Evolutionary conservation across 2,329 filamentous ascomycete species (phyloP).

Genomic region (Colletotrichum lindemuthianum): DNA sequence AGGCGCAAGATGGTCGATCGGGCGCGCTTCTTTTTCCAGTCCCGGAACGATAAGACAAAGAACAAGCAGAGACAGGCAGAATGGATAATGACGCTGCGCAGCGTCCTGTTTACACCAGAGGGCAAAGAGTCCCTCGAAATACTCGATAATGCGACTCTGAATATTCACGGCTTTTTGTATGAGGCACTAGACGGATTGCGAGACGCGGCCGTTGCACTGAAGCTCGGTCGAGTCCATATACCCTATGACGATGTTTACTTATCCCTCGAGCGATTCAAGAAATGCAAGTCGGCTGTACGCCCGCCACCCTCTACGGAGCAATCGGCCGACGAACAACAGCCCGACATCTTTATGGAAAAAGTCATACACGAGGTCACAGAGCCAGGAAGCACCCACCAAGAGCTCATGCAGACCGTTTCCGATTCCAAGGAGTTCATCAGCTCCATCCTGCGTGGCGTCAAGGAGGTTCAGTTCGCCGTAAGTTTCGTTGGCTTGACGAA

Average conservation of each 20-base stretch:
- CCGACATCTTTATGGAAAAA: constrained; percentile 74
- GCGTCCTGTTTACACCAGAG: constrained; percentile 87
- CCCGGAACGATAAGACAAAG: constrained; percentile 66
- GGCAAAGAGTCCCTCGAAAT: constrained; percentile 87
- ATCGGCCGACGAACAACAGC: constrained; percentile 58
- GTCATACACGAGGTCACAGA: constrained; percentile 79
- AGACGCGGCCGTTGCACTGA: constrained; percentile 89
- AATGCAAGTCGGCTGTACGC: constrained; percentile 46
- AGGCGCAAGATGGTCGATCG: constrained; percentile 90
- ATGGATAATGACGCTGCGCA: constrained; percentile 89
- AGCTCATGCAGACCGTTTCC: constrained; percentile 83
- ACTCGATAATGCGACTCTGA: constrained; percentile 86
- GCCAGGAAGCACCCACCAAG: constrained; percentile 72
- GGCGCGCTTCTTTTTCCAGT: constrained; percentile 86
- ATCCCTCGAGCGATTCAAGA: constrained; percentile 67
- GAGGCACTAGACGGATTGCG: constrained; percentile 86
- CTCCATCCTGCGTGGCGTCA: constrained; percentile 90
- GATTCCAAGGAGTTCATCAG: constrained; percentile 93
- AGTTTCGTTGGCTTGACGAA: constrained; percentile 91
- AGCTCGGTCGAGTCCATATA: constrained; percentile 88
- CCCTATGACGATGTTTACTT: constrained; percentile 86
- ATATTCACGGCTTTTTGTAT: constrained; percentile 91
- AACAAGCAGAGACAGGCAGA: constrained; percentile 80
- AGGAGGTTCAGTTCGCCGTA: constrained; percentile 95
- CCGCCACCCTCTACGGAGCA: constrained; percentile 51